Conservation (phyloP, 2,329 filamentous ascomycete genomes). For the Aspergillus sp. region DNA sequence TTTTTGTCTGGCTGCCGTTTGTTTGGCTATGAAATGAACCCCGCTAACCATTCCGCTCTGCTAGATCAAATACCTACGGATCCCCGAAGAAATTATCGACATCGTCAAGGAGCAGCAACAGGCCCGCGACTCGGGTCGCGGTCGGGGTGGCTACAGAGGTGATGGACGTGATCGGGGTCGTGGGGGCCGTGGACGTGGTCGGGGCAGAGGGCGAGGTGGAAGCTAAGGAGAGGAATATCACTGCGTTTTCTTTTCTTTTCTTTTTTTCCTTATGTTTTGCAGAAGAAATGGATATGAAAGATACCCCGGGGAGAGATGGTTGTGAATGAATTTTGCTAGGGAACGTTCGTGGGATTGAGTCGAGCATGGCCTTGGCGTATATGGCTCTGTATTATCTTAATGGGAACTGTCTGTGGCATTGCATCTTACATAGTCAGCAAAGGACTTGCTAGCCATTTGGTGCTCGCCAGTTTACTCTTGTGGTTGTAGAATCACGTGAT, state of each 20-base stretch:
- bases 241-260: background rate
- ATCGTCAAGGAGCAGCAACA: slow-evolving; percentile 88
- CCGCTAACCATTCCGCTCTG: slow-evolving; percentile 1
- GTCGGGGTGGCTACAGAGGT: slow-evolving; percentile 34
- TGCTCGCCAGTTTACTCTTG: background rate
- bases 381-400: slow-evolving; percentile 28
- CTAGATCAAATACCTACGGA: slow-evolving; percentile 95
- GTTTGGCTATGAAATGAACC: background rate
- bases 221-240: slow-evolving; percentile 11
- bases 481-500: slow-evolving; percentile 12
- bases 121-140: slow-evolving; percentile 47
- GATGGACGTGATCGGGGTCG: slow-evolving; percentile 35
- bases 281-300: slow-evolving; percentile 18
- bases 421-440: background rate
- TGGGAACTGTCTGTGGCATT: slow-evolving; percentile 19
- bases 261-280: background rate
- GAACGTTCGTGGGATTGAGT: slow-evolving; percentile 21
- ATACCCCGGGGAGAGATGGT: slow-evolving; percentile 28
- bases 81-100: slow-evolving; percentile 95
- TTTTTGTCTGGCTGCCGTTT: background rate
- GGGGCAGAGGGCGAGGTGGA: slow-evolving; percentile 38
- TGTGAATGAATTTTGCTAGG: slow-evolving; percentile 19
- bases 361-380: slow-evolving; percentile 37
- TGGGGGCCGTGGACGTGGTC: slow-evolving; percentile 38
- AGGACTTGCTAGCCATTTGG: background rate